Conservation (phyloP, 345 rosid species). For the Conringia planisiliqua region DNA sequence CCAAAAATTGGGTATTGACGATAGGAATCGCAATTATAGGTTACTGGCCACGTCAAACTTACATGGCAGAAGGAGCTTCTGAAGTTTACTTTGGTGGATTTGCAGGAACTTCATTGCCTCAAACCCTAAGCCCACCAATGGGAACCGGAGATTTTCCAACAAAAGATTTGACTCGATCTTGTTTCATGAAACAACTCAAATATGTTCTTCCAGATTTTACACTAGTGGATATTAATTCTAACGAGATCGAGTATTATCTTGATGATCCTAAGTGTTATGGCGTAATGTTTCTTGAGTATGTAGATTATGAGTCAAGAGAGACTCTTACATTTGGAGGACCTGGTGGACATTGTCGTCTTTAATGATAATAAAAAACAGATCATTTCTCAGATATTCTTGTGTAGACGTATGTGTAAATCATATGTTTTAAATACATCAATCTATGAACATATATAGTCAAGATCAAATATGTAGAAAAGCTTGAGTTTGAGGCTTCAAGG, state of each 20-base stretch:
- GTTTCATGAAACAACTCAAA: conserved; percentile 23
- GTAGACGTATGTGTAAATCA: no score
- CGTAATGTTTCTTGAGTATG: conserved; percentile 14
- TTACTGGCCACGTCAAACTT: conserved; percentile 26
- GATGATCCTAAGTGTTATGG: conserved; percentile 20
- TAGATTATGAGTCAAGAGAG: conserved; percentile 19
- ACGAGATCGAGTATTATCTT: conserved; percentile 16
- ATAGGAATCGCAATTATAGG: conserved; percentile 21
- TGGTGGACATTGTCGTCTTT: conserved; percentile 20
- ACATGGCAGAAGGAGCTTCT: conserved; percentile 25
- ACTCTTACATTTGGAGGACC: conserved; percentile 33
- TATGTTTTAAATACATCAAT: no score
- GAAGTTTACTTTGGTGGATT: conserved; percentile 27
- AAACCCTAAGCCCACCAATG: conserved; percentile 17
- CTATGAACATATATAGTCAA: no score
- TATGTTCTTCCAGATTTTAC: conserved; percentile 13
- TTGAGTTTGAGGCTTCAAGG: no score
- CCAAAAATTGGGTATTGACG: conserved; percentile 29
- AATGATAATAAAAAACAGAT: neutral
- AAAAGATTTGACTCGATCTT: conserved; percentile 22
- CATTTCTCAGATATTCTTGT: no score
- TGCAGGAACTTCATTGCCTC: neutral
- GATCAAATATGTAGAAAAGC: no score
- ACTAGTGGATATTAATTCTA: conserved; percentile 5
- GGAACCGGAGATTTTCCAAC: conserved; percentile 25